Base-by-base conservation (phyloP, 2,329 filamentous ascomycete genomes). In the Nakataea oryzae region DNA sequence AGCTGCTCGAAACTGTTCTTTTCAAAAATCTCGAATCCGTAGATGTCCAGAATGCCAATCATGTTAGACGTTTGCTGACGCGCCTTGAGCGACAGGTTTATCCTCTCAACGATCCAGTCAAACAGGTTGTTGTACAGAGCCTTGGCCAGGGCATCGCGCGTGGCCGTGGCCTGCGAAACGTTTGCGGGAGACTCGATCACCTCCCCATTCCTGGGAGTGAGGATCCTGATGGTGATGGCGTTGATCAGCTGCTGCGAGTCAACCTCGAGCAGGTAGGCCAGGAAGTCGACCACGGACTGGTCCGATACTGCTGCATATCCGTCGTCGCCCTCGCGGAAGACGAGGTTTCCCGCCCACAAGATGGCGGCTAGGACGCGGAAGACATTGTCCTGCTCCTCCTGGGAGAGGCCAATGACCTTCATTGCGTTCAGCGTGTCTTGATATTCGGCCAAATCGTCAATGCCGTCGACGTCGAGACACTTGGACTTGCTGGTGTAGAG, bases 1-100 rank as follows among this genome's bases (percentile, higher is more conserved):
- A 99, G 85, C 76, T 99, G 95, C 74, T 99, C 95, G 70, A 99
- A 99, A 67, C 91, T 97, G 79, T 99, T 99, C 78, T 93, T 95
- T 73, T 99, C 95, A 68, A 99, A 99, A 68, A 99, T 99, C 73
- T 99, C 95, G 71, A 99, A 99, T 2, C 95, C 95, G 73, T 99
- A 99, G 68, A 99, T 99, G 81, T 99, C 95, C 67, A 99, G 82
- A 71, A 99, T 97, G 71, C 95, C 95, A 67, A 99, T 95, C 3
- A 90, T 90, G 73, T 97, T 95, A 55, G 85, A 79, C 3, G 93
- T 84, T 0, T 85, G 77, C 59, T 90, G 89, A 65, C 87, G 85
- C 26, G 93, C 90, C 73, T 90, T 87, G 64, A 97, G 77, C 5
- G 93, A 96, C 67, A 87, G 84, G 75, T 97, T 97, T 67, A 97